A percentile compares a stretch with the other conserved stretches of the same genome.
These are phyloP conservation scores for Tephrocybe sp. DNA, from an alignment of 768 basidiomycete genomes.

Conservation along the genomic window DNA sequence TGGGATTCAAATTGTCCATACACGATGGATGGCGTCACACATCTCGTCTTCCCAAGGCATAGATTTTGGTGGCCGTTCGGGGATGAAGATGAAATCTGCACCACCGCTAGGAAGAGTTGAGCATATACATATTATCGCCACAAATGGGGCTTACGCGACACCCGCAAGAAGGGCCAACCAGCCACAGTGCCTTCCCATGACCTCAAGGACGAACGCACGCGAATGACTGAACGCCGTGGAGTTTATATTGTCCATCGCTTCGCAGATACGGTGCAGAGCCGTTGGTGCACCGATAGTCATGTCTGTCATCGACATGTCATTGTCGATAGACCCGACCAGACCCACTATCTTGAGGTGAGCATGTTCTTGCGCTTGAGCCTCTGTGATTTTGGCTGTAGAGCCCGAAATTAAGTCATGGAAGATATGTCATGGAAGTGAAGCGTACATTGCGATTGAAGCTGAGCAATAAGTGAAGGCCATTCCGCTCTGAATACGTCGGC, in stretches of 20 bases:
- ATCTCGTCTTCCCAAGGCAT: conserved; percentile 91
- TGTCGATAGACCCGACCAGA: conserved; percentile 98
- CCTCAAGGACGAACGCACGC: conserved; percentile 96
- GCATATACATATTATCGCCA: not conserved
- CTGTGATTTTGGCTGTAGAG: conserved; percentile 65
- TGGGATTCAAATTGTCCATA: conserved; percentile 33
- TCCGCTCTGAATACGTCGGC: conserved; percentile 92
- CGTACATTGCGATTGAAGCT: conserved; percentile 64
- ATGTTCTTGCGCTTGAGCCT: conserved; percentile 68
- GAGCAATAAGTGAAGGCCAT: conserved; percentile 84
- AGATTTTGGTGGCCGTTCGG: conserved; percentile 80
- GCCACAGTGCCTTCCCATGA: conserved; percentile 99
- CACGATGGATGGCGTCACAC: conserved; percentile 81
- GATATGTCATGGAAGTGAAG: not conserved
- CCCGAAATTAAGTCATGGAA: not conserved
- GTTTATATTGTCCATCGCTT: conserved; percentile 97
- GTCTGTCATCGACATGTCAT: conserved; percentile 98
- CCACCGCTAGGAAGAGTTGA: conserved; percentile 55
- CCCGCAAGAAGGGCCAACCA: conserved; percentile 95
- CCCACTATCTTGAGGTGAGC: conserved; percentile 93
- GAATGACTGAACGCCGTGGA: conserved; percentile 96
- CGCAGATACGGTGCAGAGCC: conserved; percentile 94
- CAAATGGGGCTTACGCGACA: conserved; percentile 60
- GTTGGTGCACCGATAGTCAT: conserved; percentile 96
- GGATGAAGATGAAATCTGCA: conserved; percentile 97